phyloP scores from a whole-genome alignment of 1,284 basidiomycete genomes.

The Ceratobasidium papillatum region DNA sequence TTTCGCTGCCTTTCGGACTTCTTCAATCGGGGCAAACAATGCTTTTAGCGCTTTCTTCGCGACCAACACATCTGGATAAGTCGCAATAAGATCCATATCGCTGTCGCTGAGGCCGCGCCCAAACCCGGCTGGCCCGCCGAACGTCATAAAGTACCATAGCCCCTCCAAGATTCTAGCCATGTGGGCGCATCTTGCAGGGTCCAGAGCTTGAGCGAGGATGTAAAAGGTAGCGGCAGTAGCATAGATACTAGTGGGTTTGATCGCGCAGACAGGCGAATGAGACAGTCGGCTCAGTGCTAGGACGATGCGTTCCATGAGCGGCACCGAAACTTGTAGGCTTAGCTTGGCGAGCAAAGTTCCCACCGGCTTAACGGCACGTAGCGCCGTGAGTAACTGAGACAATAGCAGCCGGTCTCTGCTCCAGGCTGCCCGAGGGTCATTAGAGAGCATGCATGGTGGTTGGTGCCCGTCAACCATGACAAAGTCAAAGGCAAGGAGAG shows the following conservation, averaged over 20 bases:
- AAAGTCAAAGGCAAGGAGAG: constrained; percentile 47
- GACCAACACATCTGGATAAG: constrained; percentile 6
- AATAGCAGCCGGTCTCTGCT: constrained; percentile 48
- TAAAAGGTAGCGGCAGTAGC: constrained; percentile 51
- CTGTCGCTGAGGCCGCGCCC: constrained; percentile 16
- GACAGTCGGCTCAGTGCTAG: constrained; percentile 47
- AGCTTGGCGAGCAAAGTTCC: constrained; percentile 53
- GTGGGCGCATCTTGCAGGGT: neutral
- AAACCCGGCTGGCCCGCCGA: constrained; percentile 21
- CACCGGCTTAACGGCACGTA: constrained; percentile 48
- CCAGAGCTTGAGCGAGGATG: constrained; percentile 11
- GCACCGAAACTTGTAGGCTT: constrained; percentile 49
- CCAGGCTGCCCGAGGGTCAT: constrained; percentile 44
- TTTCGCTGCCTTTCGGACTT: constrained; percentile 22
- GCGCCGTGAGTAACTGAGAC: constrained; percentile 52
- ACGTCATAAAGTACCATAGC: constrained; percentile 39
- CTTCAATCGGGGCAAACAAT: constrained; percentile 30
- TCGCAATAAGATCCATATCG: constrained; percentile 33
- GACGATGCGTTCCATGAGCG: constrained; percentile 51
- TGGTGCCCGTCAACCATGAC: constrained; percentile 54
- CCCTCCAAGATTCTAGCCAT: constrained; percentile 26
- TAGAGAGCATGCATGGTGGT: constrained; percentile 41
- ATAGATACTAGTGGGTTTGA: constrained; percentile 52
- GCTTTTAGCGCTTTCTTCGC: neutral
- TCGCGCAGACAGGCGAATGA: constrained; percentile 1